Evolutionary conservation across 2,329 filamentous ascomycete species (phyloP).

Genomic region (Sarocladium kiliense): DNA sequence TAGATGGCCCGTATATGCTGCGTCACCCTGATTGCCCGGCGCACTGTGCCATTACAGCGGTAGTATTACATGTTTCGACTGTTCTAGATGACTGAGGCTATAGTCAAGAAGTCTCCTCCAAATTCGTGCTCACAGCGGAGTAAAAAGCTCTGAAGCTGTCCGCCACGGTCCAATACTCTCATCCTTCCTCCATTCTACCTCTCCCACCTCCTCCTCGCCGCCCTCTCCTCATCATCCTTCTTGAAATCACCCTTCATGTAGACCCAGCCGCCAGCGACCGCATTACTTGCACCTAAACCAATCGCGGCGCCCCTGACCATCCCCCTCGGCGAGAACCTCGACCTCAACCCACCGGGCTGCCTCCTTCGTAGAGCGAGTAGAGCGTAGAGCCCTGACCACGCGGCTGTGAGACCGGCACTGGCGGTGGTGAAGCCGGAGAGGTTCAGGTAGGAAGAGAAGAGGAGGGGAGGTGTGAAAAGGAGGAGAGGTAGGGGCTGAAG

Average conservation of each 20-base stretch:
- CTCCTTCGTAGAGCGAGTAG: conserved; percentile 47
- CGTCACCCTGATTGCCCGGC: too few species aligned
- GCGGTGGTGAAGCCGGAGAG: conserved; percentile 54
- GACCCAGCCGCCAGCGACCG: conserved; percentile 43
- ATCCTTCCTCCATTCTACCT: conserved; percentile 2
- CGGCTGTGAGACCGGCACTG: conserved; percentile 49
- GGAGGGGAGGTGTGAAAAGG: conserved; percentile 45
- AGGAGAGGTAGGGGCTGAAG: conserved; percentile 47
- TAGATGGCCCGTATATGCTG: too few species aligned
- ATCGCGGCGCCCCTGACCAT: conserved; percentile 46
- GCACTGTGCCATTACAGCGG: too few species aligned
- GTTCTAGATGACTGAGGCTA: too few species aligned
- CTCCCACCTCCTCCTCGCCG: conserved; percentile 47
- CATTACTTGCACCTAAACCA: conserved; percentile 43
- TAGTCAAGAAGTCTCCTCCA: too few species aligned
- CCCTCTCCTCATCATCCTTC: conserved; percentile 42
- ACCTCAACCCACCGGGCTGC: conserved; percentile 25
- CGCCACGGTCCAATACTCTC: too few species aligned
- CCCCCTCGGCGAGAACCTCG: conserved; percentile 38
- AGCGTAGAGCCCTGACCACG: conserved; percentile 53
- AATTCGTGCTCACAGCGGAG: too few species aligned
- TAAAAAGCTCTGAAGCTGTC: too few species aligned
- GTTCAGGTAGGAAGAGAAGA: conserved; percentile 55
- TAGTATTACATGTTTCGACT: too few species aligned
- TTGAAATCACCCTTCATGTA: conserved; percentile 47